These are phyloP conservation scores for Fusarium sulawesiense DNA, from an alignment of 2,329 filamentous ascomycete species.

Conservation along the genomic window DNA sequence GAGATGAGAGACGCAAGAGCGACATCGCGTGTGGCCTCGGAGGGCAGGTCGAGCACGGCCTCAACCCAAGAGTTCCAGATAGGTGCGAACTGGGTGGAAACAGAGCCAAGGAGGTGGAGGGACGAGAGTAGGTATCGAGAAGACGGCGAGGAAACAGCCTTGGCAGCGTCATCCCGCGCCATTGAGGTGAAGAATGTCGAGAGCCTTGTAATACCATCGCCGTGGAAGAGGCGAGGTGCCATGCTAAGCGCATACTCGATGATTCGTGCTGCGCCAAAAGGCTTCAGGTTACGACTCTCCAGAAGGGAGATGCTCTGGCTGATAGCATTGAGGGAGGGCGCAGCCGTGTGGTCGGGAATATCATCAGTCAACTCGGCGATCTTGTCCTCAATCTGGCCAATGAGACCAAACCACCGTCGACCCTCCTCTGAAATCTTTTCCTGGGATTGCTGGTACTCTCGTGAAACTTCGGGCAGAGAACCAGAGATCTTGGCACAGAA, in stretches of 20 bases:
- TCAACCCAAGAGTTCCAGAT: slow-evolving; percentile 61
- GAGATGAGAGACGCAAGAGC: slow-evolving; percentile 61
- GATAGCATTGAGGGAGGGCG: slow-evolving; percentile 49
- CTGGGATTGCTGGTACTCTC: slow-evolving; percentile 80
- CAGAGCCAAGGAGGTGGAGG: slow-evolving; percentile 66
- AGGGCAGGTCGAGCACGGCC: slow-evolving; percentile 52
- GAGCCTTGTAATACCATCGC: slow-evolving; percentile 50
- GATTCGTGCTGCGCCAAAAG: slow-evolving; percentile 64
- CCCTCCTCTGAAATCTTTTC: slow-evolving; percentile 73
- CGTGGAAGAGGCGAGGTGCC: slow-evolving; percentile 56
- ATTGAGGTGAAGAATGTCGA: slow-evolving; percentile 61
- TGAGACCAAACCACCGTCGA: slow-evolving; percentile 73
- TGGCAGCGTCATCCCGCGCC: slow-evolving; percentile 65
- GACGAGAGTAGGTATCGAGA: slow-evolving; percentile 73
- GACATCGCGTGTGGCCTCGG: slow-evolving; percentile 40
- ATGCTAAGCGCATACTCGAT: slow-evolving; percentile 55
- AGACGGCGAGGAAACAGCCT: slow-evolving; percentile 75
- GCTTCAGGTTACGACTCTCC: slow-evolving; percentile 65
- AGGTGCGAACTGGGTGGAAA: slow-evolving; percentile 52
- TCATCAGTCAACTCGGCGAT: slow-evolving; percentile 34
- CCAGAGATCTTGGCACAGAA: slow-evolving; percentile 76
- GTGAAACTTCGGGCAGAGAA: slow-evolving; percentile 84
- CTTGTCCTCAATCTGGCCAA: slow-evolving; percentile 57
- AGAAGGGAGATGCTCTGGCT: slow-evolving; percentile 57
- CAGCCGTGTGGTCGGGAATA: slow-evolving; percentile 47